Base-by-base conservation (phyloP, 148 eudicot species). In the Pharnaceum exiguum region DNA sequence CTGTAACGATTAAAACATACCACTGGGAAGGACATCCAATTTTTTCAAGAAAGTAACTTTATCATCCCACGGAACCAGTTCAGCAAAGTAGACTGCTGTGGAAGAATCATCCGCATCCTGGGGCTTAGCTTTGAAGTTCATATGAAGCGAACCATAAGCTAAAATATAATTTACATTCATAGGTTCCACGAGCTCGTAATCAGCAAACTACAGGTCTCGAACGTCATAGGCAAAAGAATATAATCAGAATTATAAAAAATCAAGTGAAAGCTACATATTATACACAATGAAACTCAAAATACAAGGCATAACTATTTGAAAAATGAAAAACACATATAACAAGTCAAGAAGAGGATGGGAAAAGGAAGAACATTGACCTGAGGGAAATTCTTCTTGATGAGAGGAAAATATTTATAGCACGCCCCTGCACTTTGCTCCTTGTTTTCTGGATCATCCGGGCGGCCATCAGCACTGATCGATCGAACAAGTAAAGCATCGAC, bases 61-160 rank as follows among this genome's bases (percentile, higher is more conserved):
- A 6, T 10, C 2, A 8, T 47, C 26, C 12, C 5, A 11, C 3
- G 26, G 5, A 2, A 22, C 51, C 11, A 8, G 3, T 30, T 47
- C 51, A 23, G 5, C 51, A 47, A 24, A 47, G 26, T 47, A 47
- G 11, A 22, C 25, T 47, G 30, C 2, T 24, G 7, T 13, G 15
- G 51, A 24, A 9, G 51, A 47, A 47, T 47, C 51, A 10, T 10
- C 16, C 11, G 28, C 51, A 47, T 23, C 29, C 24, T 47, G 23
- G 13, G 1, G 51, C 51, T 47, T 47, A 47, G 51, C 51, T 47
- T 47, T 47, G 2, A 47, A 47, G 51, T 47, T 47, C 51, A 47
- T n/a, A 24, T 47, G 51, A 47, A 9, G 28, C 23, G 26, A 45
- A 45, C 6, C 1, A 45, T 26, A 18, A 47, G 30, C 6, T 15